Conservation (phyloP, 2,329 filamentous ascomycete species). For the Penicillium sp. region DNA sequence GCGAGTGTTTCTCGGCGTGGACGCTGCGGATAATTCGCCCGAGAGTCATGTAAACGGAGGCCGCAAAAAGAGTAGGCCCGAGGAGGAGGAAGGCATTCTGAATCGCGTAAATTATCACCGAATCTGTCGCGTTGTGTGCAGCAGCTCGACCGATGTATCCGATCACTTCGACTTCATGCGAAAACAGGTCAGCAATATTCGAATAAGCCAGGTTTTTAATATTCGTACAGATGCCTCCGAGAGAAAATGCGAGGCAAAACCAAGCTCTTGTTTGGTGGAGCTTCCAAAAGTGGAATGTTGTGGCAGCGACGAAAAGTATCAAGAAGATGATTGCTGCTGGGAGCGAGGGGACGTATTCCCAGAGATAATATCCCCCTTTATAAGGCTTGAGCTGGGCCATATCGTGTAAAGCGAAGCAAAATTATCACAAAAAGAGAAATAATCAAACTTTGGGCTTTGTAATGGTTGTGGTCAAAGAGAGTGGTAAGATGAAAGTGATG, state of each 20-base stretch:
- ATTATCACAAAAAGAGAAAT: neutral
- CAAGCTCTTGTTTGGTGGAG: conserved; percentile 5
- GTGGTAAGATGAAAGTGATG: neutral
- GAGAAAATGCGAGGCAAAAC: conserved; percentile 10
- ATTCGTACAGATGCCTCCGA: conserved; percentile 8
- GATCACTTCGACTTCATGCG: conserved; percentile 34
- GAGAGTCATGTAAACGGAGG: conserved; percentile 50
- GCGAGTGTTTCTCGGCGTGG: conserved; percentile 40
- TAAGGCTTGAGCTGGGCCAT: neutral
- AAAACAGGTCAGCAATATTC: neutral
- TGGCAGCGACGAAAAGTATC: conserved; percentile 6
- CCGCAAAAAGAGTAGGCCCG: conserved; percentile 50
- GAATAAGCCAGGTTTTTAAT: neutral
- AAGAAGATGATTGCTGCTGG: conserved; percentile 11
- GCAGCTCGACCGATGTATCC: conserved; percentile 22
- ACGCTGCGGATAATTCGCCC: conserved; percentile 45
- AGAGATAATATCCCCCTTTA: neutral
- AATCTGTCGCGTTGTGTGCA: conserved; percentile 18
- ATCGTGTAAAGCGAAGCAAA: neutral
- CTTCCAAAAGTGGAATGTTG: conserved; percentile 10
- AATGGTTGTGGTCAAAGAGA: neutral
- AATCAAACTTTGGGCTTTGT: neutral
- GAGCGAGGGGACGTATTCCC: conserved; percentile 9
- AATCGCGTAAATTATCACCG: conserved; percentile 36
- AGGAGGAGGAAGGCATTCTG: conserved; percentile 48